Conservation (phyloP, 2,329 filamentous ascomycete genomes). For the Colletotrichum liriopes region DNA sequence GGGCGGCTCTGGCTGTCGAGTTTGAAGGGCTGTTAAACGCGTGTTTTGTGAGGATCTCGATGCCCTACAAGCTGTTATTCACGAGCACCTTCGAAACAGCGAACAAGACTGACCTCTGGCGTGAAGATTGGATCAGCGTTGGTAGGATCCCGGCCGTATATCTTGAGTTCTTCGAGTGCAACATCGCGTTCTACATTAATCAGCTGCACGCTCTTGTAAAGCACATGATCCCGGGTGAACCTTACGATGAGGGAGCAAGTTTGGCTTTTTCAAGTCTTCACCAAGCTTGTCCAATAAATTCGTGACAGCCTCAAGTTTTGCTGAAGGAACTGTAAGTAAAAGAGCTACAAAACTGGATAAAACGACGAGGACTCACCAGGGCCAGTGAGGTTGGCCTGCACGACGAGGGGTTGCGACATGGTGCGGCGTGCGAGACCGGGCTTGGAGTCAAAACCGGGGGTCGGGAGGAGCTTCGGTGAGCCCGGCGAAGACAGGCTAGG, state of each 20-base stretch:
- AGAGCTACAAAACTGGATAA: neutral
- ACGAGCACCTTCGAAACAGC: neutral
- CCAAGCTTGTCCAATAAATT: constrained; percentile 74
- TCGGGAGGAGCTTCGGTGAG: neutral
- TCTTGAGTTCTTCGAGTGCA: constrained; percentile 79
- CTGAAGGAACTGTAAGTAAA: constrained; percentile 55
- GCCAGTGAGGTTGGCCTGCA: constrained; percentile 36
- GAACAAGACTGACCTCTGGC: constrained; percentile 70
- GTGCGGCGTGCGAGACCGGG: constrained; percentile 8
- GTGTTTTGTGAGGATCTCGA: constrained; percentile 80
- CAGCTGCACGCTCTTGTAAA: constrained; percentile 71
- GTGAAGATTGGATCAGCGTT: constrained; percentile 89
- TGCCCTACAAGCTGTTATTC: constrained; percentile 70
- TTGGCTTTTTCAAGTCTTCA: constrained; percentile 73
- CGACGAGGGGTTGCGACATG: constrained; percentile 34
- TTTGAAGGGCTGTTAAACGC: constrained; percentile 78
- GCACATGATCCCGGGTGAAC: constrained; percentile 69
- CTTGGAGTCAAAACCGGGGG: constrained; percentile 8
- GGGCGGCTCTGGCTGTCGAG: constrained; percentile 79
- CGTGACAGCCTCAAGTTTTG: constrained; percentile 79
- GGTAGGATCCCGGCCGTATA: constrained; percentile 80
- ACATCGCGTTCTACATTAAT: constrained; percentile 71
- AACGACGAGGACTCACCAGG: constrained; percentile 15
- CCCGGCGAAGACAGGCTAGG: neutral
- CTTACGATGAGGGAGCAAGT: constrained; percentile 60